Base-by-base conservation (phyloP, 306 rosid genomes). In the Sesbania bispinosa region DNA sequence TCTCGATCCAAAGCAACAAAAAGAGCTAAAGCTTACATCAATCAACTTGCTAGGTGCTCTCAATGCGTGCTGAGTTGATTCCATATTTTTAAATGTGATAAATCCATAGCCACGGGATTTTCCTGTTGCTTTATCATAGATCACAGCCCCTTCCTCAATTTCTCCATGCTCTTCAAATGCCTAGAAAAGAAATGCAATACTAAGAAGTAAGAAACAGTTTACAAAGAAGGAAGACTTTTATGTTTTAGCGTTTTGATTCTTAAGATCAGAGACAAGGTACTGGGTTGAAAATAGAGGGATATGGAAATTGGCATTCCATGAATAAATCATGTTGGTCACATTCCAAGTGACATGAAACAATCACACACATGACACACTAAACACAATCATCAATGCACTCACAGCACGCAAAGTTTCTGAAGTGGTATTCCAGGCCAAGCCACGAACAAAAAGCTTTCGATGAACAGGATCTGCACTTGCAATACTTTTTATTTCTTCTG, bases 381-480 rank as follows among this genome's bases (percentile, higher is more conserved):
- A 68, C 87, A 90, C 81, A 78, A 81, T 80, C 83, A 83, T 79
- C 73, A 60, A 72, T 67, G 43, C 95, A 91, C 96, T 88, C 96
- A 91, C 92, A 83, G 79, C 90, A 88, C 88, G 82, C 91, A 92
- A 81, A 62, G 97, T 92, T 77, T 84, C 93, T 55, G 92, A 80
- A 70, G 84, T 50, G 81, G 96, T 92, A 75, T 81, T 86, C 90
- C 88, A 83, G 30, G 96, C 84, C 94, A 92, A 85, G 83, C 92
- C 90, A 78, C 90, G 90, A 78, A 92, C 96, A 84, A 87, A 92
- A 89, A 92, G 96, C 94, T 84, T 89, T 86, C 96, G 92, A 71
- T 85, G 88, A 62, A 69, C 87, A 77, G 92, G 90, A 85, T 88
- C 88, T 18, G 87, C 85, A 83, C 85, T 85, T 59, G 96, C 93